A percentile compares a stretch with the other conserved stretches of the same genome.
phyloP scores from a whole-genome alignment of 2,329 filamentous ascomycete genomes.

The Talaromyces islandicus region DNA sequence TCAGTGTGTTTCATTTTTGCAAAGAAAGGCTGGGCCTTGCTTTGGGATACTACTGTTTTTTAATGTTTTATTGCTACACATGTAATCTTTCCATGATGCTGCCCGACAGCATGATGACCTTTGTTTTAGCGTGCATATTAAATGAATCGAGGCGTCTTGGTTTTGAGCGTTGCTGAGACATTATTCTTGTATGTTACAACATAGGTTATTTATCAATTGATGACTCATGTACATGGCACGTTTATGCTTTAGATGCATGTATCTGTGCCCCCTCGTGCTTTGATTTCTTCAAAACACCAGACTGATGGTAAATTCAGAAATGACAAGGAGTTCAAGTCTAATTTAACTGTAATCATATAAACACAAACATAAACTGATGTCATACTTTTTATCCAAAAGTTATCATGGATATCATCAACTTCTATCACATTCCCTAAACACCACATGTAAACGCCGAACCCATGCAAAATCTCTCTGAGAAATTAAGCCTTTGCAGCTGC shows the following conservation, averaged over 20 bases:
- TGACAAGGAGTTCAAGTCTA: background rate
- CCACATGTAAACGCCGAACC: background rate
- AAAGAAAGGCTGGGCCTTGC: background rate
- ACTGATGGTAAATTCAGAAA: no score
- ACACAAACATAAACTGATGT: background rate
- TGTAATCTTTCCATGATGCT: background rate
- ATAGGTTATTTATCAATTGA: background rate
- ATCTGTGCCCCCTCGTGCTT: background rate
- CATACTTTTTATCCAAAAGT: background rate
- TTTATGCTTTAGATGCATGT: background rate
- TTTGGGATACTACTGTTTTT: background rate
- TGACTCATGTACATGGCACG: no score
- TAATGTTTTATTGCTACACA: constrained; percentile 2
- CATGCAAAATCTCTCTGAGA: background rate
- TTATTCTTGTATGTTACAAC: background rate
- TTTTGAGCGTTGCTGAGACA: background rate
- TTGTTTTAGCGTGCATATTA: constrained; percentile 2
- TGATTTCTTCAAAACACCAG: background rate
- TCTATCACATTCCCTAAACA: background rate
- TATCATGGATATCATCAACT: background rate
- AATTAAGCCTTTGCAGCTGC: constrained; percentile 26
- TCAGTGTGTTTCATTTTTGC: background rate
- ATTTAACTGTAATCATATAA: background rate
- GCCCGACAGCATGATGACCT: constrained; percentile 1
- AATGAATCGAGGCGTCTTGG: background rate